phyloP scores from a whole-genome alignment of 441 rosid genomes.

The Biscutella auriculata region DNA sequence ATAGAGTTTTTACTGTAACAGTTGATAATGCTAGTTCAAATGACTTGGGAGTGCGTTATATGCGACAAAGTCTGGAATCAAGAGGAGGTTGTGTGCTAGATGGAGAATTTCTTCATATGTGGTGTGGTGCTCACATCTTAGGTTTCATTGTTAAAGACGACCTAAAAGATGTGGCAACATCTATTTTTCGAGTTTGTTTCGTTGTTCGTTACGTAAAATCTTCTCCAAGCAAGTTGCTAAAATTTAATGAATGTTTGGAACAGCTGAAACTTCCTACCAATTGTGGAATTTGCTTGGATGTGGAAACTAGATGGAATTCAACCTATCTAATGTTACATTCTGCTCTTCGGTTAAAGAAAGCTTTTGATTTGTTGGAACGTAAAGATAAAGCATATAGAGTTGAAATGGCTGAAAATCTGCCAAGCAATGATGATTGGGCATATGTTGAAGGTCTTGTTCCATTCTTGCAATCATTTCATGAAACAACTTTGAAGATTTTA shows the following conservation, averaged over 20 bases:
- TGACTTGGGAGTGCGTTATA: neutral
- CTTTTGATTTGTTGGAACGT: too few species aligned
- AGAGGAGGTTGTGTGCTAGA: neutral
- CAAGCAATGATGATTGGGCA: too few species aligned
- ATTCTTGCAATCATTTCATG: too few species aligned
- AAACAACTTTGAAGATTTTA: too few species aligned
- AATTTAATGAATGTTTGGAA: neutral
- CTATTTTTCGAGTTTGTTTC: neutral
- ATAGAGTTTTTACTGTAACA: neutral
- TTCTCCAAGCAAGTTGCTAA: neutral
- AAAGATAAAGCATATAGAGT: too few species aligned
- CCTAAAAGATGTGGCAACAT: neutral
- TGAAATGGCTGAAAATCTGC: too few species aligned
- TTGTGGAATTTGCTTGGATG: too few species aligned
- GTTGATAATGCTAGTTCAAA: neutral
- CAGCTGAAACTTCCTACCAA: neutral
- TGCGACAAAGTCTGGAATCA: neutral
- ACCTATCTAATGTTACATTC: neutral
- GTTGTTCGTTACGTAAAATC: neutral
- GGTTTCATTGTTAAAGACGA: neutral
- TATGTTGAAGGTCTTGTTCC: too few species aligned
- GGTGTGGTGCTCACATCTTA: neutral
- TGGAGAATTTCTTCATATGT: neutral
- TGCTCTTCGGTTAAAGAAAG: too few species aligned
- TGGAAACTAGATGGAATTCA: conserved; percentile 34